Evolutionary conservation across 2,329 filamentous ascomycete species (phyloP), one percentile per base, ranked within the genome.

Genomic region (Diaporthe caulivora): DNA sequence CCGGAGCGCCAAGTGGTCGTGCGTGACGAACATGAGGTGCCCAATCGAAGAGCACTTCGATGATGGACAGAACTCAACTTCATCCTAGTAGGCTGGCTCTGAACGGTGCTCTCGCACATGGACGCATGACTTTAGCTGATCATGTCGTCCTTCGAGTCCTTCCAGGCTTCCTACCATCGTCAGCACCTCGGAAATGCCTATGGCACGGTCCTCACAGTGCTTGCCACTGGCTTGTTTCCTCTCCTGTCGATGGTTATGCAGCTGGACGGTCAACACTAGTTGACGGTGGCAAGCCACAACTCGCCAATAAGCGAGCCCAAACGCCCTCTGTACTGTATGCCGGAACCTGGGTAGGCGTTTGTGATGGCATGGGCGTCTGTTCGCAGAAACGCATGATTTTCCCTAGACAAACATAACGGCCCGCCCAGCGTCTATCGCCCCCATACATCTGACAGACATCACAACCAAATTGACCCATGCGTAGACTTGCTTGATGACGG

Each of bases 151-250:
- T 29, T 37, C 51, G n/a, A 7, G 21, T 51, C 29, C 44, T 21
- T 11, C 21, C 15, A 15, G 44, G 60, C 44, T 31, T 49, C 18
- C 31, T n/a, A 51, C 13, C 21, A 34, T 24, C 44, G 60, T 37
- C 62, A 15, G 8, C 44, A 9, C 29, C 29, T 34, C 44, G 31
- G n/a, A 37, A 21, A 65, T 15, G 62, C 44, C 13, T 26, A 17
- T 37, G 62, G 47, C 62, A n/a, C 21, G 51, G 62, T 65, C 29
- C 62, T 51, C 24, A 49, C 8, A 65, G n/a, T 24, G 15, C 44
- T 65, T 47, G 62, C 62, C 62, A 51, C 44, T 65, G 47, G 62
- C 44, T 51, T 65, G 62, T 65, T 65, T 65, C 62, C n/a, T 26
- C 24, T 40, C 44, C 24, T 31, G 44, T 13, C 31, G 44, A 51